Base-by-base conservation (phyloP, 164 flowering plant genomes). In the Tetrastigma voinierianum region DNA sequence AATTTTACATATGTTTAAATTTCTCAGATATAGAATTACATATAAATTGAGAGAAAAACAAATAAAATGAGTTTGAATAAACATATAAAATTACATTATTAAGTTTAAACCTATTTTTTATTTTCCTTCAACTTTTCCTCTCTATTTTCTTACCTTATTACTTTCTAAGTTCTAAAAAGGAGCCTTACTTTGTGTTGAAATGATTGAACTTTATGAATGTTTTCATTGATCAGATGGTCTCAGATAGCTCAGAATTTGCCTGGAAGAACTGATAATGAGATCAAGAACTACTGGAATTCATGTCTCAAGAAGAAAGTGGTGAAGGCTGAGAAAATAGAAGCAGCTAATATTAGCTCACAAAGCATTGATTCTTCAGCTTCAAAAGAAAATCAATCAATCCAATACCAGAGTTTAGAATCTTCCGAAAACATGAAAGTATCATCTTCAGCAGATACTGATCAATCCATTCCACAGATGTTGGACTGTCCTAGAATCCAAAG, bases 191-290 rank as follows among this genome's bases (percentile, higher is more conserved):
- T 32, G 40, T 32, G 6, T 32, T 55, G 43, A 21, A n/a, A 25
- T 25, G 21, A 55, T 13, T 14, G 58, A 19, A 20, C n/a, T 55
- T 13, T 55, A 17, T 55, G 9, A 13, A 17, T 55, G 3, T 55
- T 55, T 55, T 20, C 20, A 10, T 55, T 14, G 59, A 45, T n/a
- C 78, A 93, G 98, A 87, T 93, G 98, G 98, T 89, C 95, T 57
- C 87, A 85, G 23, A 93, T 93, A 57, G 91, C 96, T 40, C 85
- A 82, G 20, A 83, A 85, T 66, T 81, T 93, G 72, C 93, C 95
- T 6, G 98, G 96, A 80, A 86, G 98, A 67, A 90, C 98, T 2
- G 98, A 93, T 55, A 93, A 90, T 59, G 96, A 93, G 84, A 86
- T 93, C 43, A 93, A 93, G 81, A 93, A 93, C 76, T 73, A 84